Evolutionary conservation across 306 rosid genomes (phyloP), one percentile per base, ranked within the genome.

Genomic region (Rubus parviflorus): DNA sequence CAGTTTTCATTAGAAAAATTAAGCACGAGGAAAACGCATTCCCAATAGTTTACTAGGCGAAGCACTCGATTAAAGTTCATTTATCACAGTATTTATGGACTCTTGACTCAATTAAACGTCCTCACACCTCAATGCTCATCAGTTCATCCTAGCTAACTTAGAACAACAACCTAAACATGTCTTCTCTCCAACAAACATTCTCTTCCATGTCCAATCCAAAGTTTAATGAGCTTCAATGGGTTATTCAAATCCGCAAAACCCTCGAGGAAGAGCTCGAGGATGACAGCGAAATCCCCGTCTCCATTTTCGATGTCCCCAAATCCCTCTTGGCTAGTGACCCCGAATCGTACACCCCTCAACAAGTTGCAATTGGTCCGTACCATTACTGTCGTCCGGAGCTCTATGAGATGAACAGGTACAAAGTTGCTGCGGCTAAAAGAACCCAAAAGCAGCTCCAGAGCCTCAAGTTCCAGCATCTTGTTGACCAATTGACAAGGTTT

Each of bases 301-400:
- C 85, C 78, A 86, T 93, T 48, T 93, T 88, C 91, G 86, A 84
- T 54, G 98, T 78, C 69, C 85, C 86, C 46, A 81, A 73, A 53
- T 15, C 67, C 74, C 83, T 86, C 25, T 37, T 83, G 87, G 83
- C 81, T 0, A 75, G 72, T 30, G 81, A 86, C 40, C 85, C 92
- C 10, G 85, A 90, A 63, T 91, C 92, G 13, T 93, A 88, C 64
- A 72, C 81, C 16, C 97, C 98, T 48, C 94, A 91, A 81, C 84
- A 87, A 75, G 90, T 93, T 48, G 85, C 97, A 5, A 87, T 93
- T 41, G 93, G 93, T 10, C 97, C 97, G 17, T 93, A 88, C 84
- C 98, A 93, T 74, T 75, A 81, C 60, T 83, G 90, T 90, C 81
- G 97, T 10, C 84, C 89, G 3, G 98, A 91, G 85, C 85, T 91